Conservation (phyloP, 2,329 filamentous ascomycete genomes). For the Alternaria dauci region DNA sequence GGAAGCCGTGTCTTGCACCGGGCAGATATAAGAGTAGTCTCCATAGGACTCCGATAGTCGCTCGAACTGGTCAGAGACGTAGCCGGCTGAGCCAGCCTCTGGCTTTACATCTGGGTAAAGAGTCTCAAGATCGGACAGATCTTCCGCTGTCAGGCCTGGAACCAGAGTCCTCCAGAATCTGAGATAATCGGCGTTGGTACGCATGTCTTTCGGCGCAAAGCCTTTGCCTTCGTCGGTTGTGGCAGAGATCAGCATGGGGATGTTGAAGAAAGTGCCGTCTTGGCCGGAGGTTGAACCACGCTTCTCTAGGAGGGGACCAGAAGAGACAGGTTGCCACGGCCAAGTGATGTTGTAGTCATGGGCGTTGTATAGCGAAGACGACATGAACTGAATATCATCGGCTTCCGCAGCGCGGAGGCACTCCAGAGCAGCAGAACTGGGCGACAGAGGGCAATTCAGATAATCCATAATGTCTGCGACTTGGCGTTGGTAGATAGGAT, state of each 20-base stretch:
- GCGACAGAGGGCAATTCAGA: constrained; percentile 36
- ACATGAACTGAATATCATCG: constrained; percentile 51
- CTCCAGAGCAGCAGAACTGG: constrained; percentile 41
- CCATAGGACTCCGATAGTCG: constrained; percentile 55
- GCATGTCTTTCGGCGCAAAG: constrained; percentile 45
- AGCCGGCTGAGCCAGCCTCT: constrained; percentile 36
- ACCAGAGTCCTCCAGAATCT: constrained; percentile 39
- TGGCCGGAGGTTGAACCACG: constrained; percentile 52
- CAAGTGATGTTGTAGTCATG: constrained; percentile 55
- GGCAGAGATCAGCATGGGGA: constrained; percentile 47
- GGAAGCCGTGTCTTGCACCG: constrained; percentile 45
- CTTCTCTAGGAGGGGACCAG: constrained; percentile 58
- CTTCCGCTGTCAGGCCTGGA: constrained; percentile 39
- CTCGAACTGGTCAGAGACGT: constrained; percentile 56
- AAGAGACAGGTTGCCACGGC: constrained; percentile 60
- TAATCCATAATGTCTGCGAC: constrained; percentile 43
- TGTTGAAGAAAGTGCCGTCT: constrained; percentile 47
- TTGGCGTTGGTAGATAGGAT: constrained; percentile 42
- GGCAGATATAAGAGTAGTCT: constrained; percentile 49
- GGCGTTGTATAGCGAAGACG: constrained; percentile 51
- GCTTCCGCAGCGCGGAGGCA: constrained; percentile 54
- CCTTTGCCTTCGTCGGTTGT: constrained; percentile 48
- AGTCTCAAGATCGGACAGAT: constrained; percentile 41
- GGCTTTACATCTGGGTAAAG: constrained; percentile 40
- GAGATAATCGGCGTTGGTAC: constrained; percentile 50